These are phyloP conservation scores for Ustilago curta DNA, from an alignment of 1,284 basidiomycete genomes.

Conservation along the genomic window DNA sequence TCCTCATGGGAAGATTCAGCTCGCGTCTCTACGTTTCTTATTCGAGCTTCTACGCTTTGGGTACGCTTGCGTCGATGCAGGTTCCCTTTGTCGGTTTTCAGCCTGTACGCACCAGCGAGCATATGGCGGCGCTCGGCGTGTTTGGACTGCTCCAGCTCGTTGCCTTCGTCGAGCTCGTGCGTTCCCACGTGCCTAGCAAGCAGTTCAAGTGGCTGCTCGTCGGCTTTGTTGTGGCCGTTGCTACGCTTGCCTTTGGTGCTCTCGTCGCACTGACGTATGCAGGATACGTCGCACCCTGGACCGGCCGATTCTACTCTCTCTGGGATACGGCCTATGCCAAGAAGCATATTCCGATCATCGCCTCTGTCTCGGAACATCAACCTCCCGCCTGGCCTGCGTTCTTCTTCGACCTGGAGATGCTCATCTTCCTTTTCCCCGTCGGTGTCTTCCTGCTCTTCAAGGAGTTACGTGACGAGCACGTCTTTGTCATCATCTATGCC, in stretches of 20 bases:
- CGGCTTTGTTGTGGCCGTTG: conserved; percentile 76
- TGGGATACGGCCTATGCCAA: conserved; percentile 99
- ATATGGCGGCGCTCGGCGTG: conserved; percentile 97
- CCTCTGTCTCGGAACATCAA: conserved; percentile 99
- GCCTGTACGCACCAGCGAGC: conserved; percentile 96
- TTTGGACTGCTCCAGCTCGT: conserved; percentile 97
- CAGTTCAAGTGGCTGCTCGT: conserved; percentile 84
- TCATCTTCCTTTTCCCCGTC: conserved; percentile 97
- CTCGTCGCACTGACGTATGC: conserved; percentile 82
- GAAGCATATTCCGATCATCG: conserved; percentile 97
- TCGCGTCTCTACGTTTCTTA: conserved; percentile 93
- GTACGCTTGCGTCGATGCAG: conserved; percentile 97
- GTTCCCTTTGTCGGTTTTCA: conserved; percentile 99
- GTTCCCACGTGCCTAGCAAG: conserved; percentile 88
- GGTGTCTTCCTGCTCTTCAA: conserved; percentile 94
- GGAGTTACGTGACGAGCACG: conserved; percentile 92
- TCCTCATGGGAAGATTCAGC: conserved; percentile 97
- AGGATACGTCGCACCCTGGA: conserved; percentile 98
- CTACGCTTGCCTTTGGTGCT: conserved; percentile 74
- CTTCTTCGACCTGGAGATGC: conserved; percentile 98
- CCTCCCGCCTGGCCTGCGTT: conserved; percentile 99
- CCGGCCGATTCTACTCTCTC: conserved; percentile 97
- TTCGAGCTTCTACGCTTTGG: conserved; percentile 96
- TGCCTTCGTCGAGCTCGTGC: conserved; percentile 89
- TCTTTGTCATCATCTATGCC: conserved; percentile 99